These are phyloP conservation scores for Primulina huaijiensis DNA, from an alignment of 257 asterid genomes.

Conservation along the genomic window DNA sequence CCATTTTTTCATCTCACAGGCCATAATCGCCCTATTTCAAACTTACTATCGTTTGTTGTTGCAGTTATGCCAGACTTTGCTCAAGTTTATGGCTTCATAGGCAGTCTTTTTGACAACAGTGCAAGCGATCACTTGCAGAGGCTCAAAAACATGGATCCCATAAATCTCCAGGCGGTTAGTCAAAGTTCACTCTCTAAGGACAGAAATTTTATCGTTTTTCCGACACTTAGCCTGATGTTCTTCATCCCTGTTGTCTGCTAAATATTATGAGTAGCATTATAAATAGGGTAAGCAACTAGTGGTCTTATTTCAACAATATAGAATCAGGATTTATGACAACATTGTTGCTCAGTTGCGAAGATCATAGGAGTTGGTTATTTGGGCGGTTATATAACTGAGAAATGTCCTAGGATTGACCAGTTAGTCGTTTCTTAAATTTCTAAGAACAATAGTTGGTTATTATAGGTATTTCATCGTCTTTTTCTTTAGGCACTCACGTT, in stretches of 20 bases:
- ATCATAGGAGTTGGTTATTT: neutral
- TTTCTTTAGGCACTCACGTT: conserved; percentile 32
- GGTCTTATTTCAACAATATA: too few species aligned
- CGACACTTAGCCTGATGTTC: neutral
- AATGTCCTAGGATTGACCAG: neutral
- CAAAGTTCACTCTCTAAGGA: neutral
- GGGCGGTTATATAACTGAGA: neutral
- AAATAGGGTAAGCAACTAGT: too few species aligned
- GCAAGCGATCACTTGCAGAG: conserved; percentile 39
- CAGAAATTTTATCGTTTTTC: neutral
- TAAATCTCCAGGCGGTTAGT: conserved; percentile 46
- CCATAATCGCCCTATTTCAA: neutral
- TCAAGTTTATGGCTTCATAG: conserved; percentile 62
- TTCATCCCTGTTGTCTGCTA: neutral
- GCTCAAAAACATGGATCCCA: conserved; percentile 38
- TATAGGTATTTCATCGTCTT: neutral
- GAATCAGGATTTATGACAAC: neutral
- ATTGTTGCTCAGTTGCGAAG: neutral
- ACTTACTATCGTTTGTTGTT: neutral
- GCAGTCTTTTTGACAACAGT: conserved; percentile 67
- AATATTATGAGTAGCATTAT: too few species aligned
- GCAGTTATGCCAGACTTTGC: conserved; percentile 67
- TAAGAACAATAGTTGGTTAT: neutral
- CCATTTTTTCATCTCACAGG: neutral
- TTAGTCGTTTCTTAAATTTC: conserved; percentile 3